Percentiles rank a stretch among this genome's conserved stretches.
Evolutionary conservation across 139 green algal genomes (phyloP).

Genomic region (Marvania coccoides): DNA sequence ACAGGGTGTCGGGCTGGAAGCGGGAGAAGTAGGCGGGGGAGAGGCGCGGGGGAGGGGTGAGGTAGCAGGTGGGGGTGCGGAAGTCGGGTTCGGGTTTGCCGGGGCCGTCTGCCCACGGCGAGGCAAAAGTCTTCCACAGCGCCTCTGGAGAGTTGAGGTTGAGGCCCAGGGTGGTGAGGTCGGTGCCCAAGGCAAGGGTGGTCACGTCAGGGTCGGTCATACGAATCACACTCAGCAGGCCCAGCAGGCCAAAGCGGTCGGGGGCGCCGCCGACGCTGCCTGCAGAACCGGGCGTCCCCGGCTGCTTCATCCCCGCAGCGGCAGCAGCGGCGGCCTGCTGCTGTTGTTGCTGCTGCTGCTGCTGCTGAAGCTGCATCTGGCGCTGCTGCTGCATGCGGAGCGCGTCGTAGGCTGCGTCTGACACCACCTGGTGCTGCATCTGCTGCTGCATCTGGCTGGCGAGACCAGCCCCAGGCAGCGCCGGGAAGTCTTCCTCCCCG

Average conservation of each 20-base stretch:
- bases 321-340: constrained; percentile 1
- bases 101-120: constrained; percentile 73
- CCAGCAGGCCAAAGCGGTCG: constrained; percentile 85
- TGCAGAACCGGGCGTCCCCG: background rate
- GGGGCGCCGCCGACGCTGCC: constrained; percentile 1
- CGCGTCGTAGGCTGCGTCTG: background rate
- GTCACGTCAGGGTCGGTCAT: constrained; percentile 83
- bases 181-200: constrained; percentile 89
- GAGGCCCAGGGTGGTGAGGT: constrained; percentile 92
- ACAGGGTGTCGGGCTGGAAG: constrained; percentile 96
- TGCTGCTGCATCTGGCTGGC: background rate
- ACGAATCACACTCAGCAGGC: constrained; percentile 86
- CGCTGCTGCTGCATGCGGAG: constrained; percentile 1
- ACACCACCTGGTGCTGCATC: constrained; percentile 13
- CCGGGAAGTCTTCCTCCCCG: constrained; percentile 66
- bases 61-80: constrained; percentile 73
- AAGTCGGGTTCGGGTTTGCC: constrained; percentile 76
- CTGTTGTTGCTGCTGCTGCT: constrained; percentile 10
- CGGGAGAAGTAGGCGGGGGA: constrained; percentile 83
- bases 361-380: constrained; percentile 9
- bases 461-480: constrained; percentile 31
- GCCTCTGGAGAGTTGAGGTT: constrained; percentile 83
- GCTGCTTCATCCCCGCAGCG: constrained; percentile 2
- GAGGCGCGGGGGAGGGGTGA: constrained; percentile 62
- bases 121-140: constrained; percentile 77